These are phyloP conservation scores for Trametes cinnabarina DNA, from an alignment of 768 basidiomycete genomes.

Conservation along the genomic window DNA sequence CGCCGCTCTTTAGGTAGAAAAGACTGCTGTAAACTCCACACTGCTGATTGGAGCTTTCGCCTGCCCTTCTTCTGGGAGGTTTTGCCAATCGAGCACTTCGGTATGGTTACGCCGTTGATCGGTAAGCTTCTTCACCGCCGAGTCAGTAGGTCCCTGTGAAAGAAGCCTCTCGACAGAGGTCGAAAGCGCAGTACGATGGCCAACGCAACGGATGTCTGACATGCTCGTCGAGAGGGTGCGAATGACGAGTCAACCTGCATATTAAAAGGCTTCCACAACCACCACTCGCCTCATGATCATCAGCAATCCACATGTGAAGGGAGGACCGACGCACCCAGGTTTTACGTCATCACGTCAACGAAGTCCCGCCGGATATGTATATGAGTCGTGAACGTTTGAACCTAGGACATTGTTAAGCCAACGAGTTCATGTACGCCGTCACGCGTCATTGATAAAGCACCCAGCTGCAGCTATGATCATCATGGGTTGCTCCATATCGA, in stretches of 20 bases:
- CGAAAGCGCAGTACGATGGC: neutral
- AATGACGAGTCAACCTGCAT: neutral
- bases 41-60: constrained; percentile 1
- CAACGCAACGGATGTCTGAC: neutral
- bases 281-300: too few relatives aligned
- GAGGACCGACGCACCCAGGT: neutral
- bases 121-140: constrained; percentile 3
- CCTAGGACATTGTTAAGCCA: too few relatives aligned
- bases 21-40: constrained; percentile 15
- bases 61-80: neutral
- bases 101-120: constrained; percentile 9
- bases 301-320: neutral
- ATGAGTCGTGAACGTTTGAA: too few relatives aligned
- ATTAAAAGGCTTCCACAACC: too few relatives aligned
- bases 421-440: too few relatives aligned
- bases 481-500: too few relatives aligned
- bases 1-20: constrained; percentile 3
- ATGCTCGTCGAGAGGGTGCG: neutral
- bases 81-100: constrained; percentile 5
- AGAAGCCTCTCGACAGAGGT: neutral
- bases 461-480: too few relatives aligned
- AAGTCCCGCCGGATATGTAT: too few relatives aligned
- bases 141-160: neutral
- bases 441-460: too few relatives aligned
- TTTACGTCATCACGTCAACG: neutral